phyloP scores from a whole-genome alignment of 164 flowering plant species.

The Litsea cubeba region DNA sequence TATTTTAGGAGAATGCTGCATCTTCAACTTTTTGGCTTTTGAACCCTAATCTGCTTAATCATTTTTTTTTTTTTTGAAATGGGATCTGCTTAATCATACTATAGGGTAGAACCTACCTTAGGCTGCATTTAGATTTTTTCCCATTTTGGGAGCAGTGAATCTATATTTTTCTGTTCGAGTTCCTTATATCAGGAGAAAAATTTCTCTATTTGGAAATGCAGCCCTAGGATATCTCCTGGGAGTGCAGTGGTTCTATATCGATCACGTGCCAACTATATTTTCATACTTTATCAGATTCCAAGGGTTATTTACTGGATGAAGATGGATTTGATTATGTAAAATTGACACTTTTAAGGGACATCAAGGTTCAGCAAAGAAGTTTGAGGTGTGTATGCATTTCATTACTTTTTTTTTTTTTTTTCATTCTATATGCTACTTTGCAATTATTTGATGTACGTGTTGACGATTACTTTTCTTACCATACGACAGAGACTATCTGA shows the following conservation, averaged over 20 bases:
- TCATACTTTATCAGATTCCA: constrained; percentile 63
- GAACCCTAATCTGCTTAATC: background rate
- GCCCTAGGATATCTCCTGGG: background rate
- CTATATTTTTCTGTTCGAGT: background rate
- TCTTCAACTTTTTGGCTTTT: too few relatives aligned
- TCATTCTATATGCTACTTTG: constrained; percentile 8
- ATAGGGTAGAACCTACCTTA: background rate
- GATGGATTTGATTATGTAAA: constrained; percentile 95
- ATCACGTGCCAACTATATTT: background rate
- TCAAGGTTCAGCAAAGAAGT: constrained; percentile 87
- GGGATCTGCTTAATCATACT: background rate
- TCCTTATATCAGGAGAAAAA: background rate
- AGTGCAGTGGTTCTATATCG: background rate
- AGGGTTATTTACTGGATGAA: constrained; percentile 95
- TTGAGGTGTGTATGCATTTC: constrained; percentile 47
- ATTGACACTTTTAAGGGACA: constrained; percentile 73
- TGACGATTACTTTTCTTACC: background rate
- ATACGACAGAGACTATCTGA: constrained; percentile 77
- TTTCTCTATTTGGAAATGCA: background rate
- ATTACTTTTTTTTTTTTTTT: background rate
- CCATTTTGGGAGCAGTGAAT: background rate
- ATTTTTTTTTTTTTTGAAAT: too few relatives aligned
- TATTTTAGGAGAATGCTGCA: background rate
- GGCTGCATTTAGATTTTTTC: background rate
- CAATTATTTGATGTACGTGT: background rate